These are phyloP conservation scores for Corymbia calophylla DNA, from an alignment of 441 rosid genomes.

Conservation along the genomic window DNA sequence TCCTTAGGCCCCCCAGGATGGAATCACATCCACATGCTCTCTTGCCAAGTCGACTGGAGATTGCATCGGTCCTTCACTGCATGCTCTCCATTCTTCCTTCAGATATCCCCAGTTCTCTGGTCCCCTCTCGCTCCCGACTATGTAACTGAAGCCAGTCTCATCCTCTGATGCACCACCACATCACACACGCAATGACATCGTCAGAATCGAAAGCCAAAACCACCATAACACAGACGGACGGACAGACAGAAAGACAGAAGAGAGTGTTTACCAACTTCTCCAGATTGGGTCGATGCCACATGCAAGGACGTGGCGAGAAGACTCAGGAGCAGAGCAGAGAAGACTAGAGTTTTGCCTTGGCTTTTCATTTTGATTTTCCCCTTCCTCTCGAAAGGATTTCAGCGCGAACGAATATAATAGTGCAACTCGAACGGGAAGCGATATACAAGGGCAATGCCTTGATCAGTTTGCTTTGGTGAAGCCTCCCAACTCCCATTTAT, in stretches of 20 bases:
- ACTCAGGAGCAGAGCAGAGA: background rate
- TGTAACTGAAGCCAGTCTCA: background rate
- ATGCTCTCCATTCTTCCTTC: background rate
- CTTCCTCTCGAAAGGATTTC: too few relatives aligned
- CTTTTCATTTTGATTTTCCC: constrained; percentile 4
- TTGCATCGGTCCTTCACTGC: background rate
- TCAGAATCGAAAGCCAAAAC: background rate
- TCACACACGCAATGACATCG: background rate
- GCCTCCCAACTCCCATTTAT: too few relatives aligned
- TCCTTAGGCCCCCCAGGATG: constrained; percentile 6
- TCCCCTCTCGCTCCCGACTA: background rate
- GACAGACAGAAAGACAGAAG: background rate
- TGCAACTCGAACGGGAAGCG: too few relatives aligned
- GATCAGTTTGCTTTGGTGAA: too few relatives aligned
- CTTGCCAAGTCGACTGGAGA: background rate
- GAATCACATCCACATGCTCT: constrained; percentile 16
- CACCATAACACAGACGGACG: background rate
- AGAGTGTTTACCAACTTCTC: constrained; percentile 28
- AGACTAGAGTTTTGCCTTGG: background rate
- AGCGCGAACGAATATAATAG: too few relatives aligned
- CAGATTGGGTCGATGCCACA: background rate
- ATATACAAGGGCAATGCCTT: too few relatives aligned
- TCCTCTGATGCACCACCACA: background rate
- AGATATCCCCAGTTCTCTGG: background rate
- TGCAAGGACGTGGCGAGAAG: background rate